Evolutionary conservation across 805 yeast species (phyloP), one percentile per base, ranked within the genome.

Genomic region (Brettanomyces naardenensis): DNA sequence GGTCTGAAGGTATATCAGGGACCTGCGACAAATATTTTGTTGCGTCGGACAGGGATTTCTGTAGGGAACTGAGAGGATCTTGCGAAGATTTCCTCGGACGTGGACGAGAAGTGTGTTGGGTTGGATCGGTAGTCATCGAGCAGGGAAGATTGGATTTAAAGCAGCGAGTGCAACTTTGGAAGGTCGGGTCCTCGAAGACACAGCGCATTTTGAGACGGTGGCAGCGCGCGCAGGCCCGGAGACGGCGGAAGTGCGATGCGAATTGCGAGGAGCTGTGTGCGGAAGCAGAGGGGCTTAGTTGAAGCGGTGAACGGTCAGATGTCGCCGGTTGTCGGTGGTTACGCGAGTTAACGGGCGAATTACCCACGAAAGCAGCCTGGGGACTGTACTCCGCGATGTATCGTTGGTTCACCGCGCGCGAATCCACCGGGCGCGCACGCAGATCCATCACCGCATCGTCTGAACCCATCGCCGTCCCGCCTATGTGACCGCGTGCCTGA

Each of bases 201-300:
- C 79, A 73, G 46, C 70, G 61, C 69, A 69, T 68, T 46, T 72
- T 73, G 17, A 72, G 56, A 21, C 78, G 49, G 41, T 71, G 73
- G 44, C 79, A 73, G 41, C 79, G 53, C 4, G 78, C 78, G 56
- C 79, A 73, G 1, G 78, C 77, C 36, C 73, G 56, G 22, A 62
- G 45, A 39, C 69, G 65, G 39, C 75, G 52, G 64, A 74, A 72
- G 37, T 62, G 63, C 23, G 49, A 54, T 5, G 72, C 61, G 52
- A 71, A 71, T n/a, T 51, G 55, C 2, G 52, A 27, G 15, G n/a
- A n/a, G n/a, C n/a, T n/a, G n/a, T n/a, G n/a, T n/a, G n/a, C n/a
- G n/a, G n/a, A n/a, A n/a, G n/a, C n/a, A n/a, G n/a, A n/a, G n/a
- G n/a, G n/a, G n/a, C n/a, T n/a, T n/a, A n/a, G n/a, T n/a, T n/a